Base-by-base conservation (phyloP, 1,284 basidiomycete species). In the Ceratobasidium sp. region DNA sequence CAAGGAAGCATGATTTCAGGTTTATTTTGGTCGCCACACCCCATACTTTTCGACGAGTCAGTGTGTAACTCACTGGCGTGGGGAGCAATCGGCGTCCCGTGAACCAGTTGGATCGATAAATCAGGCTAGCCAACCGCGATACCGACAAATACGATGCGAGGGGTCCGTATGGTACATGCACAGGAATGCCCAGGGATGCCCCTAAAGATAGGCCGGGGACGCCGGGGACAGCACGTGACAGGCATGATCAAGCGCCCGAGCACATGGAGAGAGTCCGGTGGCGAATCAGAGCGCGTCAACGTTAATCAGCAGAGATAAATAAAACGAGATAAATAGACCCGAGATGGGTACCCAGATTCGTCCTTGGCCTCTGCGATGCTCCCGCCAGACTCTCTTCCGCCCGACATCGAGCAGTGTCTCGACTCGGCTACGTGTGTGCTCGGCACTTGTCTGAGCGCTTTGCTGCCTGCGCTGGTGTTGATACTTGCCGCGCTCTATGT, bases 361-460 rank as follows among this genome's bases (percentile, higher is more conserved):
- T 38, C 17, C 42, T 12, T 44, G 64, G 26, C 26, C 28, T 52
- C 26, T 38, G 50, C 65, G 42, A 67, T 67, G 65, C 65, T 67
- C 42, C 50, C 65, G 15, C 57, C 26, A 61, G 57, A 48, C 33
- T 33, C 23, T 48, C 26, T 67, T 62, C 73, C 73, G 62, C 73
- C 73, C 73, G 73, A 76, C 52, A 46, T 66, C 62, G 73, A 65
- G 73, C 61, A 62, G 62, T 76, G 73, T 64, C 62, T 76, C 38
- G 73, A 57, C 73, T 76, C 74, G 64, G 52, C 56, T 15, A 65
- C 74, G n/a, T 76, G 74, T 67, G 59, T 76, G 54, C 54, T 76
- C 38, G 64, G 74, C 12, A 59, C 28, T 5, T 57, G 23, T 7
- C 42, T 76, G 20, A 54, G 62, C 42, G 74, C 64, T 10, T 13